These are phyloP conservation scores for Pseudonitzschia pungens DNA, from an alignment of 108 stramenopile species.

Conservation along the genomic window DNA sequence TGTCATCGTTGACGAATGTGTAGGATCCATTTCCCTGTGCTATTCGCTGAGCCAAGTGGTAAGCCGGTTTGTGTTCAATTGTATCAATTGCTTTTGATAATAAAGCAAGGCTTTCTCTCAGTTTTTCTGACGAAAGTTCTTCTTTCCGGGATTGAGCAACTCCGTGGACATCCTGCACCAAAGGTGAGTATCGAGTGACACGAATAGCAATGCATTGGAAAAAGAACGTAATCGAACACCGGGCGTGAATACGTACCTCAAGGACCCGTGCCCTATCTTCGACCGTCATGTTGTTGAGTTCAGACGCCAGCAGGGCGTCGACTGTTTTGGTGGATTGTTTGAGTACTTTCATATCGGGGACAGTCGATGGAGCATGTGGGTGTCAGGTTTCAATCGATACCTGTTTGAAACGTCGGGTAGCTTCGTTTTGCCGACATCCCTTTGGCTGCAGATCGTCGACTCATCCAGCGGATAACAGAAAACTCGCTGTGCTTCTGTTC, in stretches of 20 bases:
- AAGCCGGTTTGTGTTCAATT: background rate
- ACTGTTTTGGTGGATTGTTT: background rate
- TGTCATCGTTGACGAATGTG: conserved; percentile 14
- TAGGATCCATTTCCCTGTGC: background rate
- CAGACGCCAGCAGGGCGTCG: conserved; percentile 5
- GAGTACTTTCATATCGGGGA: background rate
- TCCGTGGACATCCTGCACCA: conserved; percentile 5
- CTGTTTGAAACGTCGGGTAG: too few relatives aligned
- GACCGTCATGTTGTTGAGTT: conserved; percentile 11
- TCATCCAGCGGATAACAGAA: too few relatives aligned
- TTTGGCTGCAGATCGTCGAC: too few relatives aligned
- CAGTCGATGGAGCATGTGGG: background rate
- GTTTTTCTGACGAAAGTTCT: background rate
- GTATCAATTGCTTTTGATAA: background rate
- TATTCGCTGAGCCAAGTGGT: background rate
- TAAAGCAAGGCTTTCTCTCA: background rate
- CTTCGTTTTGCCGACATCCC: too few relatives aligned
- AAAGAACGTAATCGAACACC: background rate
- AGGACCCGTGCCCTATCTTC: background rate
- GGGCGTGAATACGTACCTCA: conserved; percentile 2
- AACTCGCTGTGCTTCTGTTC: too few relatives aligned
- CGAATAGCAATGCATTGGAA: background rate
- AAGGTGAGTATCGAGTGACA: background rate
- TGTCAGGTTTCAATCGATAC: too few relatives aligned
- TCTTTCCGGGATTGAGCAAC: background rate